Conservation (phyloP, 1,139 yeast genomes). For the Spencermartinsiella ligniputridi region DNA sequence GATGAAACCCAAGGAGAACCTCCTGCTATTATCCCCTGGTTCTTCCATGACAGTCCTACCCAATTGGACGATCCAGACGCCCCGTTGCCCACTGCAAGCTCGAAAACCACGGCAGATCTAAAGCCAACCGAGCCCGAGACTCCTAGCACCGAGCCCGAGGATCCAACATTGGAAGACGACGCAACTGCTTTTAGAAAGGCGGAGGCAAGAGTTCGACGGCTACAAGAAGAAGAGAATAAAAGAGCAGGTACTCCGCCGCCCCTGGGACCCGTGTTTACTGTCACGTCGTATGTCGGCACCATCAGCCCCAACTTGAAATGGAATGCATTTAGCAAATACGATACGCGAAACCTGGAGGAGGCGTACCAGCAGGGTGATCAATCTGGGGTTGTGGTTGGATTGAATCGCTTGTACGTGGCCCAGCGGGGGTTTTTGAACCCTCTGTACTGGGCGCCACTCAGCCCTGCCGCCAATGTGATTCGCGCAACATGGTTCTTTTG, state of each 20-base stretch:
- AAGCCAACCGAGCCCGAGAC: conserved; percentile 3
- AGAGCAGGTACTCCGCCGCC: conserved; percentile 1
- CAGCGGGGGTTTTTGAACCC: conserved; percentile 28
- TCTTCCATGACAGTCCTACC: conserved; percentile 35
- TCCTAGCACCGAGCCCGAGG: neutral
- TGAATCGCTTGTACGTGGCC: conserved; percentile 34
- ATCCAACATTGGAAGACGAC: neutral
- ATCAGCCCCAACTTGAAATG: conserved; percentile 30
- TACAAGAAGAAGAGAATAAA: neutral
- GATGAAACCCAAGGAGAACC: neutral
- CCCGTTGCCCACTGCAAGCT: conserved; percentile 28
- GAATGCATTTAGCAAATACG: conserved; percentile 38
- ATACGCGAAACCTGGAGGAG: conserved; percentile 15
- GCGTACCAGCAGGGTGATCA: conserved; percentile 4
- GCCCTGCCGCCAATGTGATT: conserved; percentile 29
- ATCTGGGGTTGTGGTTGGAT: conserved; percentile 33
- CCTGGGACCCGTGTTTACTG: conserved; percentile 17
- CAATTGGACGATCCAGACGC: conserved; percentile 37
- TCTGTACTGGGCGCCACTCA: conserved; percentile 35
- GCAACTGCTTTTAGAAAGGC: neutral
- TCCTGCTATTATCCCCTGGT: conserved; percentile 30
- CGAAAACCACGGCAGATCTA: conserved; percentile 10
- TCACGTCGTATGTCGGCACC: conserved; percentile 24
- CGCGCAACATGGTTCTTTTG: conserved; percentile 36
- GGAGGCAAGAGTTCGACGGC: neutral